Base-by-base conservation (phyloP, 2,329 filamentous ascomycete genomes). In the Leptosphaerulina australis region DNA sequence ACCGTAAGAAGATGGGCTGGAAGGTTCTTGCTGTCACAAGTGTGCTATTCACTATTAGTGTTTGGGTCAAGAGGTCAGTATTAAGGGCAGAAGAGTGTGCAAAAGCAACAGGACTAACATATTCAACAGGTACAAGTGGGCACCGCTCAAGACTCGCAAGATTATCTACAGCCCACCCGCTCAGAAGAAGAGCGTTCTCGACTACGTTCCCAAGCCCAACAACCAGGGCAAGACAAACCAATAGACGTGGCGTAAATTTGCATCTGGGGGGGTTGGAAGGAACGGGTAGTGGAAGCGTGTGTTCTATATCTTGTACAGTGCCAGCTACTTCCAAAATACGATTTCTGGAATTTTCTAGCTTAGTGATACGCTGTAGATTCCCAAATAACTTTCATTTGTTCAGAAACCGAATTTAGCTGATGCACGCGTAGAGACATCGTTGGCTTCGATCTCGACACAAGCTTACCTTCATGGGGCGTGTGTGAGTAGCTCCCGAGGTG, bases 1-100 rank as follows among this genome's bases (percentile, higher is more conserved):
- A 97, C 74, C 89, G 94, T 74, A 99, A 99, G 89, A 94, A 91
- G 82, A 99, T 97, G 94, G 94, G 94, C 70, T 86, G 96, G 84
- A 97, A 99, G 87, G 90, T 96, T 45, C 76, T 99, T 66, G 86
- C 88, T 62, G 84, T 96, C 63, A 85, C 86, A 46, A 83, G 88
- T 55, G 84, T 87, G 56, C 81, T 99, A 58, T 88, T 91, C 73
- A 91, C 90, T 49, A 70, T 97, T 69, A 95, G 89, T 76, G 85
- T 99, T 68, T 99, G 92, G 91, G 88, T 97, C 62, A 99, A 99
- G 89, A 87, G 92, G 81, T 80, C 64, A 64, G 75, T 56, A n/a
- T 26, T 15, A 10, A 10, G 4, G 5, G n/a, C n/a, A 15, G n/a
- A 22, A 31, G 10, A 18, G 8, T 12, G 5, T 1, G 15, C 11